Percentiles rank a stretch among this genome's conserved stretches.
These are phyloP conservation scores for Bathelium albidoporum DNA, from an alignment of 495 filamentous ascomycete genomes.

Conservation along the genomic window DNA sequence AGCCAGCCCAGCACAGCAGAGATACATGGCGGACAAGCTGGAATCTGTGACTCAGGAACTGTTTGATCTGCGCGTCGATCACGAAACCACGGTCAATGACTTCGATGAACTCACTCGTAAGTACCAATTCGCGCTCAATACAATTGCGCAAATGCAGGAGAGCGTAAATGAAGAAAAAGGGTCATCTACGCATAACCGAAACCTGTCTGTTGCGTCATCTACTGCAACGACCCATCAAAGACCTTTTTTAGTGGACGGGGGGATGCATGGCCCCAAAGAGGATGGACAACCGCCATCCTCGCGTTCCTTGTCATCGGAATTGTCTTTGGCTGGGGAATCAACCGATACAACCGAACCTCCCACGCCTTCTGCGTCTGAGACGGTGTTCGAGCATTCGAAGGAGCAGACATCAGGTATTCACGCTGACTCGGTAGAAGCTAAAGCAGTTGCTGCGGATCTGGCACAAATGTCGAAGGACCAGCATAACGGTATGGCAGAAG, in stretches of 20 bases:
- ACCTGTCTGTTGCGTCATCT: background rate
- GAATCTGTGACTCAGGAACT: slow-evolving; percentile 89
- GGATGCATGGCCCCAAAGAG: slow-evolving; percentile 62
- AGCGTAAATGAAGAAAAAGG: slow-evolving; percentile 62
- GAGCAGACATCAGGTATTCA: background rate
- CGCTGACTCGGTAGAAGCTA: background rate
- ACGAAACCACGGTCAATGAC: slow-evolving; percentile 73
- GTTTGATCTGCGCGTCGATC: slow-evolving; percentile 77
- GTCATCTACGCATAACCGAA: slow-evolving; percentile 42
- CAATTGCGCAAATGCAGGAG: slow-evolving; percentile 75
- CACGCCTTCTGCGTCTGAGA: slow-evolving; percentile 31
- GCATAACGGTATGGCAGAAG: slow-evolving; percentile 35
- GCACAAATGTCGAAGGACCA: background rate
- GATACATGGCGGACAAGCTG: slow-evolving; percentile 84
- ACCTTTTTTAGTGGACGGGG: slow-evolving; percentile 88
- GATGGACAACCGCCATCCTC: slow-evolving; percentile 76
- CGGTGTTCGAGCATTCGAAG: slow-evolving; percentile 3
- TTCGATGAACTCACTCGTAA: slow-evolving; percentile 75
- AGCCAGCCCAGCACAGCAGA: slow-evolving; percentile 64
- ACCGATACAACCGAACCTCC: slow-evolving; percentile 53
- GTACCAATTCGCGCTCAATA: slow-evolving; percentile 79
- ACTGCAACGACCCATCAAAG: slow-evolving; percentile 55
- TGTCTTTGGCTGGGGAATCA: slow-evolving; percentile 86
- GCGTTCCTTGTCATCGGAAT: slow-evolving; percentile 91
- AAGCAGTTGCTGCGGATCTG: slow-evolving; percentile 21